Evolutionary conservation across 75 land plant species (phyloP), one percentile per base, ranked within the genome.

Genomic region (Cryptomeria japonica): DNA sequence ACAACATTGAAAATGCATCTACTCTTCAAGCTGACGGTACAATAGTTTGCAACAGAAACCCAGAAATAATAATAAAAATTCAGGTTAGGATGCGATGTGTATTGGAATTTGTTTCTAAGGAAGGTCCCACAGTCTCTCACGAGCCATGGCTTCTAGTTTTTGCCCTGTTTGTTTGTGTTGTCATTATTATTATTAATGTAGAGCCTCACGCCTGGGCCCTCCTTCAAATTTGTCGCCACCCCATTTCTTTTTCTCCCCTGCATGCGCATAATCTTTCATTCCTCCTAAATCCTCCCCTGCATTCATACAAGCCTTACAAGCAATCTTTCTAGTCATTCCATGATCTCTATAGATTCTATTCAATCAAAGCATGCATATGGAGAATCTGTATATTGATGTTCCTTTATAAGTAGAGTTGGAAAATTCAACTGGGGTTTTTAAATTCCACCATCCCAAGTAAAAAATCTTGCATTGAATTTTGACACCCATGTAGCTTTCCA

Each of bases 121-220:
- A 2, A 44, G 46, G 84, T 2, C 46, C 84, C 84, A 82, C 84
- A 10, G 5, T 82, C 31, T 82, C 84, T 80, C 84, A 44, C 84
- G 31, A 44, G 84, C 84, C 44, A 80, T 80, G 84, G 47, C 84
- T n/a, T 80, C 80, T 38, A 58, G 64, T 58, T 44, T 58, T 5
- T 64, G 3, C 84, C 51, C 32, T 44, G n/a, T 82, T 13, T n/a
- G 13, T 42, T 46, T 82, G 32, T 32, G 32, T 12, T 82, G 84
- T 82, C 84, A 82, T 82, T 82, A 82, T 82, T 82, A 44, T 82
- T 46, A 82, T 38, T 82, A 75, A 46, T 82, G 84, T 82, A 46
- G 84, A 82, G 84, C 49, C 47, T 82, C 84, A 82, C 84, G 84
- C 84, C 49, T 82, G 84, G 84, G 84, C 84, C 84, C 84, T 46